Evolutionary conservation across 345 rosid species (phyloP).

Genomic region (Arabis alpina): DNA sequence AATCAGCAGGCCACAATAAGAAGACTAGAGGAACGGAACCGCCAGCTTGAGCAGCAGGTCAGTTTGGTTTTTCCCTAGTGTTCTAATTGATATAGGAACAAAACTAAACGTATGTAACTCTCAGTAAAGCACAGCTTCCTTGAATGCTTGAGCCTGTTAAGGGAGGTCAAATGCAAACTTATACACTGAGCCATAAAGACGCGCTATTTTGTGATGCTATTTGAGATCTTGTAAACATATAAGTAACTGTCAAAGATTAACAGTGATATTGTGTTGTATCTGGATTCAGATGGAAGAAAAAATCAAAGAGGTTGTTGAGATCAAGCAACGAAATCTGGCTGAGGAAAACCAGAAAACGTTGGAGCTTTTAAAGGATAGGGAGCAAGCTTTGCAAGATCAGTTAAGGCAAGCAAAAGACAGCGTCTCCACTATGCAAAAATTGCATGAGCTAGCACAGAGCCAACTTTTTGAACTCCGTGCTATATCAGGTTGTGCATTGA

Average conservation of each 20-base stretch:
- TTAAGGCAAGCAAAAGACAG: slow-evolving; percentile 95
- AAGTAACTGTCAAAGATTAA: background rate
- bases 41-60: slow-evolving; percentile 98
- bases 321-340: slow-evolving; percentile 91
- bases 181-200: slow-evolving; percentile 3
- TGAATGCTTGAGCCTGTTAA: slow-evolving; percentile 13
- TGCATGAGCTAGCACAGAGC: slow-evolving; percentile 99
- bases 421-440: slow-evolving; percentile 87
- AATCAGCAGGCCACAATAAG: slow-evolving; percentile 99
- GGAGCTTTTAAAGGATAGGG: slow-evolving; percentile 92
- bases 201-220: slow-evolving; percentile 23
- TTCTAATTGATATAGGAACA: slow-evolving; percentile 14
- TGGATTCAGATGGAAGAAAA: slow-evolving; percentile 95
- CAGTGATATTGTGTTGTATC: slow-evolving; percentile 8
- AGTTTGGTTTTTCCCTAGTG: slow-evolving; percentile 31
- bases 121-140: slow-evolving; percentile 16
- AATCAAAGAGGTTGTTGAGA: slow-evolving; percentile 97
- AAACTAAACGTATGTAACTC: slow-evolving; percentile 15
- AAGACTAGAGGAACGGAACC: slow-evolving; percentile 96
- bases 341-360: slow-evolving; percentile 98
- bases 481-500: slow-evolving; percentile 76
- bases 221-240: slow-evolving; percentile 4
- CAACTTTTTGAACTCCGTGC: slow-evolving; percentile 94
- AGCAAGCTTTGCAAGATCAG: slow-evolving; percentile 96
- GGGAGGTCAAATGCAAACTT: slow-evolving; percentile 8